Conservation (phyloP, 176 grass and related monocot genomes). For the Cenchrus fungigraminus region DNA sequence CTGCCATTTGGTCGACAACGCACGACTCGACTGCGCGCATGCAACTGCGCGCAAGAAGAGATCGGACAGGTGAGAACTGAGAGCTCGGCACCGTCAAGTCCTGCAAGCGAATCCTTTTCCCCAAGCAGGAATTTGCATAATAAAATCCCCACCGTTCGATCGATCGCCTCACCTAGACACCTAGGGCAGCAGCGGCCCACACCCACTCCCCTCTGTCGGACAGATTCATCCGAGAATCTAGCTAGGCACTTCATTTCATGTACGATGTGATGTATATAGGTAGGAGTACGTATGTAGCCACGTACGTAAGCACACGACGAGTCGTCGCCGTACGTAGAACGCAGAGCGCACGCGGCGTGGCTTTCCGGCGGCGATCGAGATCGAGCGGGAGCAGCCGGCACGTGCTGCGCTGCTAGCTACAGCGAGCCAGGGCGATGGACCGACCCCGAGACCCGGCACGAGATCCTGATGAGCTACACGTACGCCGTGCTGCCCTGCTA, state of each 20-base stretch:
- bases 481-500: background rate
- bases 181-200: background rate
- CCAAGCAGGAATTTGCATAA: too few relatives aligned
- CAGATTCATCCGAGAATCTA: constrained; percentile 1
- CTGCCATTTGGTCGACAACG: background rate
- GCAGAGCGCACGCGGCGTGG: background rate
- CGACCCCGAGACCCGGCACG: too few relatives aligned
- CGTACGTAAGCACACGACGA: background rate
- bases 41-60: background rate
- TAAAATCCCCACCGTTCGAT: too few relatives aligned
- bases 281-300: too few relatives aligned
- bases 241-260: background rate
- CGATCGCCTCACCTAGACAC: too few relatives aligned
- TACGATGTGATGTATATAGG: background rate
- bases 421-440: too few relatives aligned
- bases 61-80: constrained; percentile 19
- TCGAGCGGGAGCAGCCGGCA: constrained; percentile 22
- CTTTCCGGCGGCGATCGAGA: background rate
- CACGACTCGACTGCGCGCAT: background rate
- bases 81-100: background rate
- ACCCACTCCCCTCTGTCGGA: constrained; percentile 28
- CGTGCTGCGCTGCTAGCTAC: background rate
- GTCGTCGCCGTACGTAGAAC: background rate
- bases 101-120: background rate
- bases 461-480: background rate